Evolutionary conservation across 169 alveolate species (phyloP).

Genomic region (Plasmodium coatneyi): DNA sequence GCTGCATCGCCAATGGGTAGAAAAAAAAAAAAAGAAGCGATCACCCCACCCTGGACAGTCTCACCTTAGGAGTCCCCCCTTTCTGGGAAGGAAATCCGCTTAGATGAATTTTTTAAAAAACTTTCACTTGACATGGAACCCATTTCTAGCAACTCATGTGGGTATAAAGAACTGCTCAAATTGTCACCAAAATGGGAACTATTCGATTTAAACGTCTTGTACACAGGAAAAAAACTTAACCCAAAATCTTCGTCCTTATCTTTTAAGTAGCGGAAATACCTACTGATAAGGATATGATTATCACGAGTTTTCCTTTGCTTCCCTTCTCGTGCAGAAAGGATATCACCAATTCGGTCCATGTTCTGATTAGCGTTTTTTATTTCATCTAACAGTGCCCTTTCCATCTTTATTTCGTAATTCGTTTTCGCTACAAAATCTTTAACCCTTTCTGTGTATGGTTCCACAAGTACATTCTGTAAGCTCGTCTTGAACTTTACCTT

Average conservation of each 20-base stretch:
- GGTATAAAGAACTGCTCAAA: conserved; percentile 11
- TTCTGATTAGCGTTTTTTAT: conserved; percentile 39
- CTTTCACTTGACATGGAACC: conserved; percentile 10
- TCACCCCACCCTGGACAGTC: neutral
- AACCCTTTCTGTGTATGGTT: conserved; percentile 60
- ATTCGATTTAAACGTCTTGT: conserved; percentile 67
- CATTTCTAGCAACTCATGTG: conserved; percentile 42
- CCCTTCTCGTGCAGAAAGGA: conserved; percentile 4
- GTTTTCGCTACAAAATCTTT: conserved; percentile 29
- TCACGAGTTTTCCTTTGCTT: neutral
- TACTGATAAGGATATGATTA: neutral
- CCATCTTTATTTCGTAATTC: conserved; percentile 42
- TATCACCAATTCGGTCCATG: neutral
- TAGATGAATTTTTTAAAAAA: conserved; percentile 23
- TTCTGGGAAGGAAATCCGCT: conserved; percentile 36
- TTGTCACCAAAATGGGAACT: conserved; percentile 46
- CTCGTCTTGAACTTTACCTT: conserved; percentile 36
- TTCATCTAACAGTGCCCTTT: conserved; percentile 40
- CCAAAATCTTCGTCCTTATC: conserved; percentile 43
- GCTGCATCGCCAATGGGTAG: neutral
- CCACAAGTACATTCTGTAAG: conserved; percentile 50
- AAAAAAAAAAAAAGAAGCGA: neutral
- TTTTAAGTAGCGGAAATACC: conserved; percentile 28
- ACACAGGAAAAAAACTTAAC: conserved; percentile 48
- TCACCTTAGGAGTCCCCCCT: conserved; percentile 13